Percentiles rank a stretch among this genome's conserved stretches.
These are phyloP conservation scores for Phytophthora pisi DNA, from an alignment of 352 stramenopile species.

Conservation along the genomic window DNA sequence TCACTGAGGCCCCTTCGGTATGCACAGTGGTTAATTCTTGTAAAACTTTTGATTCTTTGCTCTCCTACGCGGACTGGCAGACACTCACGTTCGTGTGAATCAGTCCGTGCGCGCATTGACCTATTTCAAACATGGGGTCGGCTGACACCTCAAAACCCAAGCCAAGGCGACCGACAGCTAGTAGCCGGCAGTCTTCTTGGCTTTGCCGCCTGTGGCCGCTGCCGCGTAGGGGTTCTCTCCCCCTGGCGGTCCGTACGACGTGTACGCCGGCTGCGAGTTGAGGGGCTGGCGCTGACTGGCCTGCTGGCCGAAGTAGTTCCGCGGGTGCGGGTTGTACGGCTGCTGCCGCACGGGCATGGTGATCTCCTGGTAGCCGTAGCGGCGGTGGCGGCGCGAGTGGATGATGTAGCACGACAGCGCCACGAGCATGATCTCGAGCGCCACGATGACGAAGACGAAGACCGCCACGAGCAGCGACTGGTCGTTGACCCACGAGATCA, in stretches of 20 bases:
- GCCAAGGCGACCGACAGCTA: conserved; percentile 10
- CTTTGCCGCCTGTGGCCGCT: conserved; percentile 32
- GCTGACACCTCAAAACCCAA: not conserved
- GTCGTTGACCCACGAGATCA: conserved; percentile 84
- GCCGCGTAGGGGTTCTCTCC: conserved; percentile 42
- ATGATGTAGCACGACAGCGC: conserved; percentile 85
- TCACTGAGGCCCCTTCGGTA: not conserved
- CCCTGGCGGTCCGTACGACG: conserved; percentile 33
- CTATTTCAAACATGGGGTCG: conserved; percentile 31
- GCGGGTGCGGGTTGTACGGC: conserved; percentile 80
- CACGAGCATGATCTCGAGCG: conserved; percentile 83
- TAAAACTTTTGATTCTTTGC: conserved; percentile 31
- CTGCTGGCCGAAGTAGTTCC: conserved; percentile 72
- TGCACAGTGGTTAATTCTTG: conserved; percentile 31
- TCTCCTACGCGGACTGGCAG: conserved; percentile 12
- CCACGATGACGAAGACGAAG: conserved; percentile 80
- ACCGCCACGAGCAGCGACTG: conserved; percentile 78
- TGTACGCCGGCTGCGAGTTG: conserved; percentile 44
- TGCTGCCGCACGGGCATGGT: conserved; percentile 83
- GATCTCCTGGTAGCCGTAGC: conserved; percentile 84
- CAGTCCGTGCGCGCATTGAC: conserved; percentile 17
- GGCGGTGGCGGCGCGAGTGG: conserved; percentile 67
- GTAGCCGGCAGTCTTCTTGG: conserved; percentile 25
- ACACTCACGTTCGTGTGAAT: not conserved
- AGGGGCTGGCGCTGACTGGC: conserved; percentile 42